Percentiles rank a stretch among this genome's conserved stretches.
phyloP scores from a whole-genome alignment of 345 rosid genomes.

The Sonneratia alba region DNA sequence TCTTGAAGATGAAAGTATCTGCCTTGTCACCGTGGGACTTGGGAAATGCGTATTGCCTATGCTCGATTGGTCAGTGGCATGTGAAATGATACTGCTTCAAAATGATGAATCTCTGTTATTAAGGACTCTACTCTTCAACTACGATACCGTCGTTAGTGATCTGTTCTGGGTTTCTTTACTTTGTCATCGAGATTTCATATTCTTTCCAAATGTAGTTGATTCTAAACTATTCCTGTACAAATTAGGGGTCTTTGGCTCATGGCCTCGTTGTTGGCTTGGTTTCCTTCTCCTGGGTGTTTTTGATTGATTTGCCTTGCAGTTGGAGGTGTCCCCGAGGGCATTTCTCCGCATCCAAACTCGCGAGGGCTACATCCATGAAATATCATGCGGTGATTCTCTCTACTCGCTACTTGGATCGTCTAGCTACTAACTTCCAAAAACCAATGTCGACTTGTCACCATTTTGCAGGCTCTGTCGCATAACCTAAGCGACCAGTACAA shows the following conservation, averaged over 20 bases:
- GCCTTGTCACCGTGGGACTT: constrained; percentile 7
- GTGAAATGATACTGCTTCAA: constrained; percentile 27
- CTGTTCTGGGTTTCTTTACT: neutral
- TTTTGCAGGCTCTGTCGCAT: too few relatives aligned
- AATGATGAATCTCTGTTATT: neutral
- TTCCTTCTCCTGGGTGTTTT: too few relatives aligned
- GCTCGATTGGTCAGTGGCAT: constrained; percentile 24
- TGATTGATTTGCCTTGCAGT: too few relatives aligned
- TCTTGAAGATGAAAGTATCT: constrained; percentile 26
- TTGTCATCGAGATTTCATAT: constrained; percentile 18
- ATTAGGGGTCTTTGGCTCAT: constrained; percentile 23
- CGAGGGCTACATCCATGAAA: too few relatives aligned
- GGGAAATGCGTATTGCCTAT: neutral
- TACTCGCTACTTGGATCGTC: too few relatives aligned
- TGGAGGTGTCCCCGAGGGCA: too few relatives aligned
- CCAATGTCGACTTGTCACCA: too few relatives aligned
- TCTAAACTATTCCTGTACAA: constrained; percentile 36
- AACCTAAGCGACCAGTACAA: too few relatives aligned
- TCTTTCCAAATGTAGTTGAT: constrained; percentile 45
- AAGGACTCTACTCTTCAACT: neutral
- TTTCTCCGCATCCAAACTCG: too few relatives aligned
- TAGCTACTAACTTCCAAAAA: too few relatives aligned
- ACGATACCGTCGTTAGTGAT: neutral
- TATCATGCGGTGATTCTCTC: too few relatives aligned
- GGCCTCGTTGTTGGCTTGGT: neutral